Conservation (phyloP, 371 early-diverging fungal species). For the Sporodiniella umbellata region DNA sequence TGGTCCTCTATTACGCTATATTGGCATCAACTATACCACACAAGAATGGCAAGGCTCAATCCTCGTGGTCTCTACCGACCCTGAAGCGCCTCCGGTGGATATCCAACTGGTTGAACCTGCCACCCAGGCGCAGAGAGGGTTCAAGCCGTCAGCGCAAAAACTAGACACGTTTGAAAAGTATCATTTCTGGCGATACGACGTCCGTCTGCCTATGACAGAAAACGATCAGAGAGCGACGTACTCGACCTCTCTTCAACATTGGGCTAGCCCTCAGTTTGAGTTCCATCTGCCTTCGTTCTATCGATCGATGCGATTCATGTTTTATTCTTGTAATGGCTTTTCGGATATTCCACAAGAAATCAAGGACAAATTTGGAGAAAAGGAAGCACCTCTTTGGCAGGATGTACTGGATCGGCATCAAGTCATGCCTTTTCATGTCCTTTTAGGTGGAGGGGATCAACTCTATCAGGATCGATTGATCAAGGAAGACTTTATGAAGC, state of each 20-base stretch:
- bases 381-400: constrained; percentile 65
- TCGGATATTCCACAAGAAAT: constrained; percentile 52
- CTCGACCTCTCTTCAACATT: constrained; percentile 14
- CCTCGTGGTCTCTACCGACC: constrained; percentile 25
- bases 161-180: constrained; percentile 27
- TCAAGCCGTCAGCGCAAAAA: constrained; percentile 10
- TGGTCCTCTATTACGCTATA: constrained; percentile 34
- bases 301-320: constrained; percentile 22
- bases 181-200: constrained; percentile 34
- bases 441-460: constrained; percentile 88
- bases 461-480: constrained; percentile 69
- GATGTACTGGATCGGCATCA: constrained; percentile 69
- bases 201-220: constrained; percentile 17
- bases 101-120: constrained; percentile 8
- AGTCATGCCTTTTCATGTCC: constrained; percentile 66
- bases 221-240: constrained; percentile 19
- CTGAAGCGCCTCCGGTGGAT: constrained; percentile 22
- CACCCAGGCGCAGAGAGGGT: not conserved
- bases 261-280: constrained; percentile 16
- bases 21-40: constrained; percentile 26
- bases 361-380: constrained; percentile 55
- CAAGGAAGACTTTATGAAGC: constrained; percentile 47
- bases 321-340: constrained; percentile 58
- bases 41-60: constrained; percentile 33
- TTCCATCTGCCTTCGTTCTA: constrained; percentile 19